phyloP scores from a whole-genome alignment of 306 rosid species.

The Prunus persica region Prunus_persica_NCBIv2 NC_034010.1:15335001-15335500 shows the following conservation, averaged over 20 bases:
- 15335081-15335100: constrained; percentile 57
- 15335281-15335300: constrained; percentile 99
- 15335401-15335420: constrained; percentile 99
- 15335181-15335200: constrained; percentile 92
- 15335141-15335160: constrained; percentile 83
- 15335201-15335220: constrained; percentile 91
- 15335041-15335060: constrained; percentile 62
- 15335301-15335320: constrained; percentile 93
- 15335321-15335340: constrained; percentile 91
- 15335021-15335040: constrained; percentile 60
- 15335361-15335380: constrained; percentile 90
- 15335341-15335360: constrained; percentile 92
- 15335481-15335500: constrained; percentile 96
- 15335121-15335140: constrained; percentile 90
- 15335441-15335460: constrained; percentile 82
- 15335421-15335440: constrained; percentile 81
- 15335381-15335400: constrained; percentile 94
- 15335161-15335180: constrained; percentile 89
- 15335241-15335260: constrained; percentile 86
- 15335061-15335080: constrained; percentile 70
- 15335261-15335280: constrained; percentile 84
- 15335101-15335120: constrained; percentile 81
- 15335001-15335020: constrained; percentile 80
- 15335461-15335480: constrained; percentile 98
- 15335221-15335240: constrained; percentile 99